Evolutionary conservation across 2,329 filamentous ascomycete species (phyloP), one percentile per base, ranked within the genome.

Genomic region (Alternaria conjuncta): DNA sequence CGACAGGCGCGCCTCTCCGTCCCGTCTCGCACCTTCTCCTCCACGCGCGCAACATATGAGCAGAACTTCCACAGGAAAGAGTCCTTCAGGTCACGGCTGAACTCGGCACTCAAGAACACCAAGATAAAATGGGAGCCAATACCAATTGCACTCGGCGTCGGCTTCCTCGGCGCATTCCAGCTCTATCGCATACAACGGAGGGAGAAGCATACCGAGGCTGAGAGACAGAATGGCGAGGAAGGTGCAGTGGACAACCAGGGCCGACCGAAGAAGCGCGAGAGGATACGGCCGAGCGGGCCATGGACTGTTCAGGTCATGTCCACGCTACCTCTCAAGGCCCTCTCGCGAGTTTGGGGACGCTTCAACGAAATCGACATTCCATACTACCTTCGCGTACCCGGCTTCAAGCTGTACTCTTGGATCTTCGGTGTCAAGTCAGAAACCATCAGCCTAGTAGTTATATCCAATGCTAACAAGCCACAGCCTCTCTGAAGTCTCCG

Each of bases 261-360:
- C 4, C 79, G 81, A 46, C 86, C 85, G 36, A 85, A 83, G 65
- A 84, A 81, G 74, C 83, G 88, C 66, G 83, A 87, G 51, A 86
- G 89, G 63, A 89, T 97, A 74, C 87, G 92, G 41, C 93, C 92
- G 3, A 92, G 92, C 60, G 94, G 94, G 25, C 93, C 94, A 79
- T 97, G 94, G 92, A 92, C 95, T 76, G 92, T 97, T 55, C 92
- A 94, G 78, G 88, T 97, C 78, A 97, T 97, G 92, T 96, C 93
- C 8, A 97, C 93, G 2, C 84, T 97, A 64, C 94, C 94, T 32
- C 85, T 97, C 66, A 97, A 97, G 82, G 94, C 93, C 36, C 86
- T 97, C 47, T 97, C 94, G 32, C 88, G 94, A 50, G 77, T 96
- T 67, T 97, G 94, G 94, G 94, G 94, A 41, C 88, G 86, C 55